phyloP scores from a whole-genome alignment of 2,329 filamentous ascomycete species.

The Fusarium sp. region DNA sequence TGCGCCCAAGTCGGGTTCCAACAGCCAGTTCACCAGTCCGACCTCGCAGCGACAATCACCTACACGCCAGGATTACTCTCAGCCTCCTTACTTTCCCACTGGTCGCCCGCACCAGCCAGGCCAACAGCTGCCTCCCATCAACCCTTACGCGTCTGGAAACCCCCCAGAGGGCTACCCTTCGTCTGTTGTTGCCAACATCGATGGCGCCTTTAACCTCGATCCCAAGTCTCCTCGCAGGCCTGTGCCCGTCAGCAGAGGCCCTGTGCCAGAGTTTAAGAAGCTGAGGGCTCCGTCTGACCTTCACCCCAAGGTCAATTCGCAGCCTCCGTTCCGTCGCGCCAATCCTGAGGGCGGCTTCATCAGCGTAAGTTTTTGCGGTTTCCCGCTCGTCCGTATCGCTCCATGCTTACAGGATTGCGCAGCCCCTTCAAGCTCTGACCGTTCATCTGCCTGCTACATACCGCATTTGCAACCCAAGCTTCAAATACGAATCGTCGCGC shows the following conservation, averaged over 20 bases:
- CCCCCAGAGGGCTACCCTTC: conserved; percentile 78
- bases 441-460: conserved; percentile 94
- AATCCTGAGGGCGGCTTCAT: conserved; percentile 98
- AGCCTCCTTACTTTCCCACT: conserved; percentile 69
- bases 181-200: conserved; percentile 77
- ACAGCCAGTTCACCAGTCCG: conserved; percentile 65
- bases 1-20: conserved; percentile 72
- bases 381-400: background rate
- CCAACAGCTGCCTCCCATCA: conserved; percentile 81
- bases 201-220: conserved; percentile 71
- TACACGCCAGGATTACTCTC: conserved; percentile 73
- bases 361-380: conserved; percentile 72
- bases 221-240: conserved; percentile 70
- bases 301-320: conserved; percentile 83
- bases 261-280: conserved; percentile 90
- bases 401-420: conserved; percentile 34
- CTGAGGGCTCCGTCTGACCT: conserved; percentile 80
- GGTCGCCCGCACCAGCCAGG: conserved; percentile 54
- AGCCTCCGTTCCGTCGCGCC: conserved; percentile 91
- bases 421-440: conserved; percentile 96
- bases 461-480: conserved; percentile 96
- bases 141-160: conserved; percentile 71
- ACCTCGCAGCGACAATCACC: conserved; percentile 80
- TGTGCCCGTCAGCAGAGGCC: conserved; percentile 67
- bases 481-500: conserved; percentile 98